Evolutionary conservation across 164 flowering plant species (phyloP).

Genomic region (Vitis rotundifolia): DNA sequence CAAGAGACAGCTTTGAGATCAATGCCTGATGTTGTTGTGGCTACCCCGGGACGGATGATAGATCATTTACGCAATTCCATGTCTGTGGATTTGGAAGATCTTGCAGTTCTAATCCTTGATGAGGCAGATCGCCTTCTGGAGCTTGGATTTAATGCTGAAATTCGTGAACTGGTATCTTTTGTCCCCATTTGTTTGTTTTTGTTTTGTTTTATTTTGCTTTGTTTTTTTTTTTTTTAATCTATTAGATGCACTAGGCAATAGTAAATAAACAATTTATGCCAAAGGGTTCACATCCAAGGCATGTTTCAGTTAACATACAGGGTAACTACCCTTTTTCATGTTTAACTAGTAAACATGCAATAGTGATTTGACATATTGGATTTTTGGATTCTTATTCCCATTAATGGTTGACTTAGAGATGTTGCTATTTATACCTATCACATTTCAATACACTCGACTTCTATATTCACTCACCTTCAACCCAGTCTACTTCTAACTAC

Average conservation of each 20-base stretch:
- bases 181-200: not conserved
- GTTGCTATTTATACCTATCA: too few species aligned
- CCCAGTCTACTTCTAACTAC: too few species aligned
- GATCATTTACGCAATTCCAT: conserved; percentile 93
- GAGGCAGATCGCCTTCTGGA: conserved; percentile 99
- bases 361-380: too few species aligned
- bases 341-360: too few species aligned
- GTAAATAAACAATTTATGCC: not conserved
- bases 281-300: too few species aligned
- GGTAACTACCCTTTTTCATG: too few species aligned
- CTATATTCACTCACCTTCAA: too few species aligned
- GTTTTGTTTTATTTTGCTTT: not conserved
- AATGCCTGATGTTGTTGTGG: conserved; percentile 96
- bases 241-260: too few species aligned
- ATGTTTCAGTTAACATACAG: too few species aligned
- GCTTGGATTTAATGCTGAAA: conserved; percentile 91
- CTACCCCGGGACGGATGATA: conserved; percentile 97
- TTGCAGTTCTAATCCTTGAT: conserved; percentile 92
- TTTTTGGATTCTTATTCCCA: too few species aligned
- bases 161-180: conserved; percentile 71
- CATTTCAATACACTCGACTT: too few species aligned
- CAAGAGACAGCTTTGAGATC: conserved; percentile 90
- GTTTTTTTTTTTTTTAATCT: not conserved
- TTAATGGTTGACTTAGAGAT: too few species aligned
- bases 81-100: conserved; percentile 93